Evolutionary conservation across 805 yeast genomes (phyloP).

Genomic region (Blastobotrys peoriensis): DNA sequence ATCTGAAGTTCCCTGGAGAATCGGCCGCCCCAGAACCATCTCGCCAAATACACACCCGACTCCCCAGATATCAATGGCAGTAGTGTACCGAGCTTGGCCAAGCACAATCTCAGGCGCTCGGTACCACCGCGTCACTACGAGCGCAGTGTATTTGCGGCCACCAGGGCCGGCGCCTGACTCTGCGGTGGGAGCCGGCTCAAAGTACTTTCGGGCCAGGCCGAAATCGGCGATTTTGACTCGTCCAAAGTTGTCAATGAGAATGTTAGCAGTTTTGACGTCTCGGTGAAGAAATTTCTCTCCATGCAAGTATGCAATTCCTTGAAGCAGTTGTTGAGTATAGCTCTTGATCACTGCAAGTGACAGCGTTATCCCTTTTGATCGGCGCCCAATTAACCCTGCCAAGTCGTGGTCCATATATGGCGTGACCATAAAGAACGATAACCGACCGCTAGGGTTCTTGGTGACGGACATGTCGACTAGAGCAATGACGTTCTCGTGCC

Average conservation of each 20-base stretch:
- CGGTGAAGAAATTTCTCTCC: constrained; percentile 59
- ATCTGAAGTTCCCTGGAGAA: constrained; percentile 79
- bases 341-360: constrained; percentile 71
- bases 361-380: constrained; percentile 63
- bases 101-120: constrained; percentile 89
- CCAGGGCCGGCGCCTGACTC: constrained; percentile 43
- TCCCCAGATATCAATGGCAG: constrained; percentile 98
- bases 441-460: constrained; percentile 23
- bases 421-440: constrained; percentile 71
- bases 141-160: constrained; percentile 43
- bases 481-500: constrained; percentile 67
- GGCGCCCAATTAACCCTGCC: constrained; percentile 64
- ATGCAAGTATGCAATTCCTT: constrained; percentile 81
- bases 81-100: constrained; percentile 81
- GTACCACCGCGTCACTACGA: constrained; percentile 96
- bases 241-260: constrained; percentile 71
- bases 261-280: constrained; percentile 95
- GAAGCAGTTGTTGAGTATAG: constrained; percentile 67
- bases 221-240: constrained; percentile 88
- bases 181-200: constrained; percentile 52
- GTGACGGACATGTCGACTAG: constrained; percentile 74
- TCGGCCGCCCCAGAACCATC: constrained; percentile 73
- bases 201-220: constrained; percentile 78
- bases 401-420: constrained; percentile 92
- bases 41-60: constrained; percentile 95